Base-by-base conservation (phyloP, 345 rosid species). In the Salix brachista region DNA sequence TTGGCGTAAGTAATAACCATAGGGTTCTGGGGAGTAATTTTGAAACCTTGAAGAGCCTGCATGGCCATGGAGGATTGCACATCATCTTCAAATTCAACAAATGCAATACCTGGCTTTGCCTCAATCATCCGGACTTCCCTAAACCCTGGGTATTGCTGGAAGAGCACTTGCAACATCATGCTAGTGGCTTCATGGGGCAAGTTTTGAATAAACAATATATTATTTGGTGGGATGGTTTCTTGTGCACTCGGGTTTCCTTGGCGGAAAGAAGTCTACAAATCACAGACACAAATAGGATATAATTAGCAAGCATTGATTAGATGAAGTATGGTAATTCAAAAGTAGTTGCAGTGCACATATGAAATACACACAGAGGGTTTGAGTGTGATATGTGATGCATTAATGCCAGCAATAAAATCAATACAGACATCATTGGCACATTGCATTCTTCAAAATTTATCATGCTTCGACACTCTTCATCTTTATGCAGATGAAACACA, bases 81-180 rank as follows among this genome's bases (percentile, higher is more conserved):
- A 19, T 96, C 98, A 44, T 94, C 97, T 82, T 91, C 99, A 44
- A 76, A 94, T 76, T 96, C 99, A 3, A 92, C 94, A 71, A 94
- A 94, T 1, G 99, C 98, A 66, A 96, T 96, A 54, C 98, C 97
- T 10, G 98, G 99, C 76, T 91, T 94, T 19, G 98, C 97, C 79
- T 88, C 91, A 26, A 91, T 82, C 99, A 94, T 96, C 66, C 98
- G 82, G 58, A 91, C 97, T 87, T 96, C 99, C 80, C 83, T 96
- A 79, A 91, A 96, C 48, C 99, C 99, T 0, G 95, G 94, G 77
- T 87, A 96, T 65, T 91, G 97, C 61, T 86, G 76, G 76, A 96
- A 94, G 67, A 96, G 94, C 74, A 84, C 44, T 79, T 94, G 89
- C 83, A 94, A 87, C 99, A 96, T 96, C 77, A 72, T 75, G 80